Base-by-base conservation (phyloP, 2,329 filamentous ascomycete genomes). In the Sphaerostilbella broomeana region DNA sequence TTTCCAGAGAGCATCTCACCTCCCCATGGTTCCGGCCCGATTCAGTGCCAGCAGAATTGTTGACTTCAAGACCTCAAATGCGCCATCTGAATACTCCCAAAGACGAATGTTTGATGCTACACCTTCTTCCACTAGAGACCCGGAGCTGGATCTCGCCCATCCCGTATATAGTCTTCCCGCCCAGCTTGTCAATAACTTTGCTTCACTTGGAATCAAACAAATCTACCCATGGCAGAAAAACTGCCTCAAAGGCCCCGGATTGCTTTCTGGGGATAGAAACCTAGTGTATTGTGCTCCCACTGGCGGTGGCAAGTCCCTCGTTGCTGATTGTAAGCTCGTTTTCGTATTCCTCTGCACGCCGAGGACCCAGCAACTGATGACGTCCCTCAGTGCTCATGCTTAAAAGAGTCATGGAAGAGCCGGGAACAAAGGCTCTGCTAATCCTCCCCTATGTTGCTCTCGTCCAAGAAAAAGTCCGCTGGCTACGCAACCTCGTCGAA, bases 171-270 rank as follows among this genome's bases (percentile, higher is more conserved):
- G 65, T 7, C 65, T 89, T 11, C 78, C 81, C 3, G 48, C 60
- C 0, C 59, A 67, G 17, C 62, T 88, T 26, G 73, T 84, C 3
- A 60, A 67, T 13, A 88, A 87, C 51, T 74, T 88, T 52, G 69
- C 68, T 33, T 61, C 65, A 0, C 65, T 84, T 26, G 84, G 84
- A n/a, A 82, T 89, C 40, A 73, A 68, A 27, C 74, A 72, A 47
- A 88, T 88, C 43, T 88, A 88, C 51, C 80, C 81, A 2, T 89
- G 84, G 84, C 84, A 88, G 59, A 82, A 82, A 35, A 77, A 79
- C 42, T 89, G 84, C 52, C 67, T 89, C 6, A 66, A 82, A 38
- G 77, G 78, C 0, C 77, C 75, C 4, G 81, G 82, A 0, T 67
- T 87, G 13, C 64, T 89, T 10, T 58, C 65, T 5, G 83, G 83